A percentile compares a stretch with the other conserved stretches of the same genome.
phyloP scores from a whole-genome alignment of 1,139 yeast genomes.

The Sugiyamaella castrensis region DNA sequence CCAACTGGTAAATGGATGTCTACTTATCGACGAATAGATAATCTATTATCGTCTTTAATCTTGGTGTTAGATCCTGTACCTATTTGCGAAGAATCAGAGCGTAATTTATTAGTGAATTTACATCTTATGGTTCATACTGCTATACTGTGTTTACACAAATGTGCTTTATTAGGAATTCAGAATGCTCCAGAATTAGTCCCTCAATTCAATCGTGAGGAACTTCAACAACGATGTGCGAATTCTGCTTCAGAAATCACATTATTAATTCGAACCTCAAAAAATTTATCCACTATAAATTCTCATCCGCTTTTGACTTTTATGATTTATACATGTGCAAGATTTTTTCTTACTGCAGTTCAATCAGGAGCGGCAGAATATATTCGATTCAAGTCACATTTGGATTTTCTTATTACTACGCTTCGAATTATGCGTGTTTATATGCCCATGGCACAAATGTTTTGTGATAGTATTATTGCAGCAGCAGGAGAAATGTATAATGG shows the following conservation, averaged over 20 bases:
- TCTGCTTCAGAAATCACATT: slow-evolving; percentile 26
- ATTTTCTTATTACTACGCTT: slow-evolving; percentile 27
- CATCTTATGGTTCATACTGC: slow-evolving; percentile 26
- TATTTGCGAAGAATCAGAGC: slow-evolving; percentile 14
- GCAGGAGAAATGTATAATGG: slow-evolving; percentile 11
- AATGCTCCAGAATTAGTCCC: slow-evolving; percentile 16
- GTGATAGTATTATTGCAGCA: slow-evolving; percentile 15
- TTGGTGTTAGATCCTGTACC: slow-evolving; percentile 19
- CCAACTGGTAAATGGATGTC: slow-evolving; percentile 26
- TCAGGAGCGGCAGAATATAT: slow-evolving; percentile 15
- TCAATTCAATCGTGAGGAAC: slow-evolving; percentile 18
- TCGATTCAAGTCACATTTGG: slow-evolving; percentile 22
- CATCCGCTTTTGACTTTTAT: slow-evolving; percentile 25
- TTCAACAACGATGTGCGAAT: slow-evolving; percentile 23
- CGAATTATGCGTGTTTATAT: slow-evolving; percentile 19
- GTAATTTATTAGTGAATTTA: slow-evolving; percentile 17
- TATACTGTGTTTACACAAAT: slow-evolving; percentile 25
- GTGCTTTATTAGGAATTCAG: slow-evolving; percentile 20
- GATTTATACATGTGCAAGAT: slow-evolving; percentile 28
- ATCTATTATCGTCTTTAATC: slow-evolving; percentile 16
- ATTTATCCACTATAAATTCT: slow-evolving; percentile 18
- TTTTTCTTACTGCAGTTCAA: slow-evolving; percentile 25
- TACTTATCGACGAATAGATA: slow-evolving; percentile 20
- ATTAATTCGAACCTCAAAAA: slow-evolving; percentile 23
- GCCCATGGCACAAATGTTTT: slow-evolving; percentile 26